Percentiles rank a stretch among this genome's conserved stretches.
Conservation (phyloP, 306 rosid species). For the Amphicarpaea edgeworthii region DNA sequence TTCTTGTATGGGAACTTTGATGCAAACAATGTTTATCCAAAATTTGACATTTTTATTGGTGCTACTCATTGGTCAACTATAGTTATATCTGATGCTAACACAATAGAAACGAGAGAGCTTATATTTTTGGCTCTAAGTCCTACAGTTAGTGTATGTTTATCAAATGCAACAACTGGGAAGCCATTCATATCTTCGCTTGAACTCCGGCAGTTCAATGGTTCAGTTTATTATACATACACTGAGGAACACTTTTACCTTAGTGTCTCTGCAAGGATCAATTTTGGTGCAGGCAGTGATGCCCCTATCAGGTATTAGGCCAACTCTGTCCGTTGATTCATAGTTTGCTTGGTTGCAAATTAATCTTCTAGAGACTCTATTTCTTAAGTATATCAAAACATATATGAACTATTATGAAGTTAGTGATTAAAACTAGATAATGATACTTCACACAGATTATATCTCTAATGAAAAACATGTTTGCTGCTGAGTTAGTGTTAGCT, state of each 20-base stretch:
- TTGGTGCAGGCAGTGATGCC: conserved; percentile 85
- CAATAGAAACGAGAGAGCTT: conserved; percentile 71
- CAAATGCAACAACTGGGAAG: conserved; percentile 97
- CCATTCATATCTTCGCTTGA: conserved; percentile 97
- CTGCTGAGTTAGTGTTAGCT: not conserved
- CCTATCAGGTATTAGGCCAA: conserved; percentile 67
- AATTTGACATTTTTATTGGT: conserved; percentile 89
- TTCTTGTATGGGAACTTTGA: conserved; percentile 97
- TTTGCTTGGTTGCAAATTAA: conserved; percentile 1
- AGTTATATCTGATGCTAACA: conserved; percentile 83
- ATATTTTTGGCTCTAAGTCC: conserved; percentile 86
- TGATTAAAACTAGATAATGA: conserved; percentile 4
- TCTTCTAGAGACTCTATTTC: not conserved
- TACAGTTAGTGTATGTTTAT: conserved; percentile 81
- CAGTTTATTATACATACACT: conserved; percentile 67
- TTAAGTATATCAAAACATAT: not conserved
- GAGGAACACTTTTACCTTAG: conserved; percentile 84
- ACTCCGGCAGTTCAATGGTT: conserved; percentile 96
- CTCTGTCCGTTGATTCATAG: conserved; percentile 27
- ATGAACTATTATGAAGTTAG: not conserved
- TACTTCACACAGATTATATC: conserved; percentile 8
- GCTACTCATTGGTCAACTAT: conserved; percentile 93
- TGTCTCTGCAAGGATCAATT: conserved; percentile 96
- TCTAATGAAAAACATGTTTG: not conserved
- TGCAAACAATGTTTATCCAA: conserved; percentile 84